Base-by-base conservation (phyloP, 129 eudicot genomes). In the Kitagawia praeruptora region DNA sequence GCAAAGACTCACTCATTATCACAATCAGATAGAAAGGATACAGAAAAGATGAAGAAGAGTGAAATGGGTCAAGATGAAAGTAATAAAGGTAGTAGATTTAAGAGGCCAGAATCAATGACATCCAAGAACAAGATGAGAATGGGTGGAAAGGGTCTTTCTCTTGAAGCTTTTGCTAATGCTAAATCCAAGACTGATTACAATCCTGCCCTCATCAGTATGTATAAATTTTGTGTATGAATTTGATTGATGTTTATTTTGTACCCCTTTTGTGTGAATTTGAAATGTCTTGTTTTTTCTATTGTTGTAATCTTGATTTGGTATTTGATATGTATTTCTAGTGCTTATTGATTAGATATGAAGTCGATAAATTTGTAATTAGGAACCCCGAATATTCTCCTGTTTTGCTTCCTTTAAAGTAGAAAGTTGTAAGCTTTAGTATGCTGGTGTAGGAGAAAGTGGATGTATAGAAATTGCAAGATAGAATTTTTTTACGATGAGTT, bases 71-170 rank as follows among this genome's bases (percentile, higher is more conserved):
- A 75, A 5, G 13, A 27, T 75, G 31, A 48, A 2, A 19, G 6
- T 0, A 74, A 21, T 19, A 39, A 44, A 73, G 77, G 23, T 38
- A 21, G 69, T 25, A 73, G 25, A 73, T 41, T 73, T 23, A 73
- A 85, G 15, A 28, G 34, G 15, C 78, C 49, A 64, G 41, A 81
- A 38, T 67, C 77, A 69, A 41, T 44, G 69, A n/a, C 16, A 31
- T 27, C 80, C 31, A 64, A 21, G 77, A 69, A 64, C 85, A 82
- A 40, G 56, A 27, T 64, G 76, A 83, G 77, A 64, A 54, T 74
- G 45, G 79, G 61, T 47, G 69, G 56, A 11, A 21, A 27, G 67
- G 51, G 80, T 21, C 19, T 34, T 69, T 19, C 75, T 61, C 63
- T 81, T 74, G 82, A 41, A 72, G 73, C 75, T 23, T 73, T 73